Conservation (phyloP, 257 asterid genomes). For the Solanum megistacrolobum region DNA sequence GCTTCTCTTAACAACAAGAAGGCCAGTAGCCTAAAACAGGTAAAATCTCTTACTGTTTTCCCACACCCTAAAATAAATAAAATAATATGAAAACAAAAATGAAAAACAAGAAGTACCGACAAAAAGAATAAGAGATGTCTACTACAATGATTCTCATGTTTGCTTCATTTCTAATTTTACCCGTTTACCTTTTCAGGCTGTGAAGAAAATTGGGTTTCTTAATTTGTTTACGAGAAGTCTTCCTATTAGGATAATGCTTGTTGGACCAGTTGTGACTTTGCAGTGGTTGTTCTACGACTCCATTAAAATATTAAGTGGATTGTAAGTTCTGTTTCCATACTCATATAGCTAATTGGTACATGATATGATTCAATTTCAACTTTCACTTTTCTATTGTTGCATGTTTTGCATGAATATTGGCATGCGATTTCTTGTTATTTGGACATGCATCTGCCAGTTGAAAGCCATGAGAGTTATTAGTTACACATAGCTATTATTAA, state of each 20-base stretch:
- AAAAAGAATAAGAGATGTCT: neutral
- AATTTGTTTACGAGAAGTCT: slow-evolving; percentile 36
- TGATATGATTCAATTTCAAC: neutral
- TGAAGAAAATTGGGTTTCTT: slow-evolving; percentile 27
- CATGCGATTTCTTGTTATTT: neutral
- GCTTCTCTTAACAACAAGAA: slow-evolving; percentile 24
- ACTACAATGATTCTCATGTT: neutral
- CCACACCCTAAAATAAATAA: neutral
- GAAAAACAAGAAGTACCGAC: neutral
- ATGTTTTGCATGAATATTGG: neutral
- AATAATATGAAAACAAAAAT: neutral
- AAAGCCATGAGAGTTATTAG: neutral
- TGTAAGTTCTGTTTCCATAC: slow-evolving; percentile 17
- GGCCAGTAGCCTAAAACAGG: slow-evolving; percentile 20
- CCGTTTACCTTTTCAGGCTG: slow-evolving; percentile 14
- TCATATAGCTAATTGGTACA: neutral
- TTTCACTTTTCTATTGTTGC: neutral
- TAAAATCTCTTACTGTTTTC: neutral
- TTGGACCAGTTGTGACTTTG: slow-evolving; percentile 38
- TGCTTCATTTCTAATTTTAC: neutral
- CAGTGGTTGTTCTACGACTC: slow-evolving; percentile 38
- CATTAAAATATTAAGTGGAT: slow-evolving; percentile 32
- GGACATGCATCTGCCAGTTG: neutral
- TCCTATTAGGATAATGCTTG: slow-evolving; percentile 35
- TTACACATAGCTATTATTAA: neutral